phyloP scores from a whole-genome alignment of 2,329 filamentous ascomycete genomes.

The Lecanicillium sp. region DNA sequence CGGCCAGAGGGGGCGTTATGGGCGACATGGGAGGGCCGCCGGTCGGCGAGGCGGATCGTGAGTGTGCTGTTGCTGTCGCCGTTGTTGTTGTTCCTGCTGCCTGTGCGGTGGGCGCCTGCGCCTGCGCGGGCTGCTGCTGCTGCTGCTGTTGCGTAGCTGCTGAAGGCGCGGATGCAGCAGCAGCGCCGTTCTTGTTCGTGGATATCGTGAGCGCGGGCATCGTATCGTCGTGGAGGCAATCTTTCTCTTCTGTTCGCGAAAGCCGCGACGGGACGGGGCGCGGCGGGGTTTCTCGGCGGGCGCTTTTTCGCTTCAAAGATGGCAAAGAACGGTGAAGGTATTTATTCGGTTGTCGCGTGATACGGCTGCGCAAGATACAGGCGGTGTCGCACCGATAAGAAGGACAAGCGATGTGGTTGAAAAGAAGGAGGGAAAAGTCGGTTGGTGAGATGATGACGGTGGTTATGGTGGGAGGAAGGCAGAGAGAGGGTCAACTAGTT shows the following conservation, averaged over 20 bases:
- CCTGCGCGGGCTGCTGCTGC: neutral
- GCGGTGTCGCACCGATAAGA: too few species aligned
- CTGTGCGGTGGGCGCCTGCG: too few species aligned
- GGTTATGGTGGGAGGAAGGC: neutral
- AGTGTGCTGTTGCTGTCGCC: constrained; percentile 16
- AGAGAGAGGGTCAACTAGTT: neutral
- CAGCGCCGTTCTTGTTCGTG: neutral
- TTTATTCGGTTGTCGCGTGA: too few species aligned
- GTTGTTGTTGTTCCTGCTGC: neutral
- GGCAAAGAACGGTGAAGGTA: too few species aligned
- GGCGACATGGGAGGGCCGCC: constrained; percentile 46
- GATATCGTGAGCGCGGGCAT: constrained; percentile 11
- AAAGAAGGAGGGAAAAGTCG: neutral
- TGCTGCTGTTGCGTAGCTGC: too few species aligned
- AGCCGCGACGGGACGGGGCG: neutral
- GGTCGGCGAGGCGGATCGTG: constrained; percentile 38
- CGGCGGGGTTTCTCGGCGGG: neutral
- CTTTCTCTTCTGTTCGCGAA: neutral
- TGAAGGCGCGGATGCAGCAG: too few species aligned
- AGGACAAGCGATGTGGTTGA: too few species aligned
- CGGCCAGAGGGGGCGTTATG: constrained; percentile 45
- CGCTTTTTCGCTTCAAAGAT: too few species aligned
- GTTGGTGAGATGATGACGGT: neutral
- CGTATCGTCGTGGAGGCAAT: neutral
- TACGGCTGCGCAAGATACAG: too few species aligned